Percentiles rank a stretch among this genome's conserved stretches.
These are phyloP conservation scores for Saccharomycopsis sp. DNA, from an alignment of 805 yeast genomes.

Conservation along the genomic window DNA sequence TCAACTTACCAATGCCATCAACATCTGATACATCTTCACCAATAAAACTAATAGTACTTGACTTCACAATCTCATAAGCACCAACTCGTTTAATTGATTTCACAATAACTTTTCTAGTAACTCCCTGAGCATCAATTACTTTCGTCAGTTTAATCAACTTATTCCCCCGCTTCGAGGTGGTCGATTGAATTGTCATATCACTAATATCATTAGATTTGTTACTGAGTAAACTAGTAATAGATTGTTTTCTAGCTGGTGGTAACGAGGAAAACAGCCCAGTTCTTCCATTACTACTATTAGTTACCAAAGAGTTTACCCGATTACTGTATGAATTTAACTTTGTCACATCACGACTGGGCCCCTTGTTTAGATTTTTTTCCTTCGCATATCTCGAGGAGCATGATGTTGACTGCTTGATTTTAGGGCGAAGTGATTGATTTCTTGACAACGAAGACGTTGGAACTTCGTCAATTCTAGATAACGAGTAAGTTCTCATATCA, in stretches of 20 bases:
- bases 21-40: constrained; percentile 1
- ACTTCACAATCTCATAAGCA: constrained; percentile 20
- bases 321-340: neutral
- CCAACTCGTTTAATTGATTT: constrained; percentile 19
- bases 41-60: constrained; percentile 16
- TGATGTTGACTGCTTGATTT: neutral
- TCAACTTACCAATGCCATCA: constrained; percentile 12
- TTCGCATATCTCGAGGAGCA: no score
- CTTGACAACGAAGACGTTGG: constrained; percentile 1
- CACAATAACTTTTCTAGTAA: constrained; percentile 16
- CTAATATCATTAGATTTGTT: constrained; percentile 11
- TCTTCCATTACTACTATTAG: constrained; percentile 4
- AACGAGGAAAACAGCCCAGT: constrained; percentile 10
- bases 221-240: constrained; percentile 14
- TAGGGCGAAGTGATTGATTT: constrained; percentile 1
- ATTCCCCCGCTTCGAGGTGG: constrained; percentile 17
- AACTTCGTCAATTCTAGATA: constrained; percentile 11
- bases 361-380: neutral
- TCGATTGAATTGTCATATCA: constrained; percentile 21
- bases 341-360: neutral
- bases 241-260: constrained; percentile 14
- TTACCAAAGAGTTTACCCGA: constrained; percentile 5
- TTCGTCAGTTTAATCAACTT: constrained; percentile 16
- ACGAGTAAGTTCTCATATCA: constrained; percentile 2
- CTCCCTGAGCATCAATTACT: constrained; percentile 16